phyloP scores from a whole-genome alignment of 2,329 filamentous ascomycete genomes.

The Didymella pomorum region DNA sequence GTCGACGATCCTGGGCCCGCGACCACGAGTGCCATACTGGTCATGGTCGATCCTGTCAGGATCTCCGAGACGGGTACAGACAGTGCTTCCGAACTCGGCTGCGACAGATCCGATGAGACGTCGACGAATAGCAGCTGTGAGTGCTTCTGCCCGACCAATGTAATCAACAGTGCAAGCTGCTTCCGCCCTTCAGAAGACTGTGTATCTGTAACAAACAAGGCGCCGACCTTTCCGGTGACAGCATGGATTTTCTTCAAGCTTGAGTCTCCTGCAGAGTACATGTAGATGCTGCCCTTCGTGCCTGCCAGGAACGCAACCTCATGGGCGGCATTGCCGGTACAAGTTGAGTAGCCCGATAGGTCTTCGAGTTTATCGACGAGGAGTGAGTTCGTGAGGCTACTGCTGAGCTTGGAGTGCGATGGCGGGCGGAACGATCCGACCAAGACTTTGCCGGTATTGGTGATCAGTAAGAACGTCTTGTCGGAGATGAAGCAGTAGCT shows the following conservation, averaged over 20 bases:
- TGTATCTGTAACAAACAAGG: constrained; percentile 43
- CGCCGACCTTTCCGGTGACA: constrained; percentile 52
- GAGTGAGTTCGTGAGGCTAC: constrained; percentile 29
- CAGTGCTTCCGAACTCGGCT: not conserved
- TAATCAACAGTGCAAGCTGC: constrained; percentile 48
- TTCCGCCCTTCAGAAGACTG: constrained; percentile 1
- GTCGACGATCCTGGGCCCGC: constrained; percentile 27
- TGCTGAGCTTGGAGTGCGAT: not conserved
- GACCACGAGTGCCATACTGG: constrained; percentile 55
- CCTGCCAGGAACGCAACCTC: constrained; percentile 58
- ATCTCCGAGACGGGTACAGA: constrained; percentile 26
- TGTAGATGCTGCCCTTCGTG: constrained; percentile 54
- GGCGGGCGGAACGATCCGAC: constrained; percentile 38
- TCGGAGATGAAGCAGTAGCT: constrained; percentile 70
- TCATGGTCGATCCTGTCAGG: constrained; percentile 60
- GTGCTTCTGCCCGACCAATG: constrained; percentile 47
- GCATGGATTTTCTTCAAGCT: constrained; percentile 37
- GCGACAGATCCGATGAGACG: not conserved
- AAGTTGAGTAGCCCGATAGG: constrained; percentile 59
- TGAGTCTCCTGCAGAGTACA: constrained; percentile 38
- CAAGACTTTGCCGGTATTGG: constrained; percentile 65
- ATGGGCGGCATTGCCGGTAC: constrained; percentile 48
- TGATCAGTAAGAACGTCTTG: constrained; percentile 64
- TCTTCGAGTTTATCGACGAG: constrained; percentile 47
- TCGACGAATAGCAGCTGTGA: constrained; percentile 45